Percentiles rank a stretch among this genome's conserved stretches.
Evolutionary conservation across 208 protist genomes (phyloP).

Genomic region (Acanthamoeba castellanii): DNA sequence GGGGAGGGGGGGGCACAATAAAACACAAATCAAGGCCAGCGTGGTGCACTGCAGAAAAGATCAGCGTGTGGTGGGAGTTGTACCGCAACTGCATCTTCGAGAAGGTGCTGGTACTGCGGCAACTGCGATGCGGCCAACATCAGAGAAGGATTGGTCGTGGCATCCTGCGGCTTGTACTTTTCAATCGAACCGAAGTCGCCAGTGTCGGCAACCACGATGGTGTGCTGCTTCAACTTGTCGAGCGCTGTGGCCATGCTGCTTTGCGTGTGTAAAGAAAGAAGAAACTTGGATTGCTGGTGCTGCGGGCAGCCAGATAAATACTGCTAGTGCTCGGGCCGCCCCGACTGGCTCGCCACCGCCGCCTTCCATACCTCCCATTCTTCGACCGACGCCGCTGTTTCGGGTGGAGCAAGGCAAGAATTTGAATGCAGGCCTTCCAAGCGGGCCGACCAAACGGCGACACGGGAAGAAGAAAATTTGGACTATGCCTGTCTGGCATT

Average conservation of each 20-base stretch:
- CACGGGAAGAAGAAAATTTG: too few relatives aligned
- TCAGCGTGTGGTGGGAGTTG: background rate
- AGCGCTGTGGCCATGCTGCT: conserved; percentile 6
- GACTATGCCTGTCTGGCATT: too few relatives aligned
- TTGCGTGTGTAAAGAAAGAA: background rate
- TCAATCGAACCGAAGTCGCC: conserved; percentile 96
- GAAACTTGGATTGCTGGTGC: too few relatives aligned
- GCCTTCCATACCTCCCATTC: too few relatives aligned
- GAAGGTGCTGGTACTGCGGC: conserved; percentile 90
- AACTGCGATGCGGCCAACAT: conserved; percentile 94
- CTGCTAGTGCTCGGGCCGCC: too few relatives aligned
- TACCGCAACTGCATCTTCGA: conserved; percentile 92
- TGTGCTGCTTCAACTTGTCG: conserved; percentile 78
- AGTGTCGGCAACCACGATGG: conserved; percentile 94
- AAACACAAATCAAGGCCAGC: background rate
- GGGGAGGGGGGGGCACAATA: background rate
- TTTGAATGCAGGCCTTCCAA: too few relatives aligned
- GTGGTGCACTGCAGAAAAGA: background rate
- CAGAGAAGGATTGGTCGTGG: conserved; percentile 98
- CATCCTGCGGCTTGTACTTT: conserved; percentile 96
- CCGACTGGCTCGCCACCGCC: too few relatives aligned
- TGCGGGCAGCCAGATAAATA: too few relatives aligned
- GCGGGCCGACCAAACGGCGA: too few relatives aligned
- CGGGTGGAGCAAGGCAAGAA: too few relatives aligned
- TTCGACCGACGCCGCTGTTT: too few relatives aligned